Conservation (phyloP, 2,329 filamentous ascomycete species). For the Paecilomyces fulvus region DNA sequence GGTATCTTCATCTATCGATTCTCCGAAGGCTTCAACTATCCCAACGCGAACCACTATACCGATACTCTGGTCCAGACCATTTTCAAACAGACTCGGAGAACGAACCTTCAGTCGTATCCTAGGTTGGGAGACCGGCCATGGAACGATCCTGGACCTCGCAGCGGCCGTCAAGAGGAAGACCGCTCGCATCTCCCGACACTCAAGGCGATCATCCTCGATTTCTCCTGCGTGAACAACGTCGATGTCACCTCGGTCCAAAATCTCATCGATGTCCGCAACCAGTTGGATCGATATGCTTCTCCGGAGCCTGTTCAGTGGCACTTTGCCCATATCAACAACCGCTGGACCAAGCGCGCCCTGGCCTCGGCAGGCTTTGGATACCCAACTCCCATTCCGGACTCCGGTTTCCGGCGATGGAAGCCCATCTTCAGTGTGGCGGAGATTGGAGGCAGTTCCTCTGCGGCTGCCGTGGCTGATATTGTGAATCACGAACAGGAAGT, state of each 20-base stretch:
- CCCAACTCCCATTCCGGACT: constrained; percentile 51
- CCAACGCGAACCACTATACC: constrained; percentile 82
- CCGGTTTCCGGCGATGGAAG: constrained; percentile 65
- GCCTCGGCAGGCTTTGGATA: constrained; percentile 82
- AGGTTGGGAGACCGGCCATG: constrained; percentile 74
- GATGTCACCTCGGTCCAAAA: constrained; percentile 89
- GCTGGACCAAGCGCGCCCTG: constrained; percentile 88
- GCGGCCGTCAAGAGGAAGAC: constrained; percentile 43
- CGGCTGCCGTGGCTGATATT: constrained; percentile 58
- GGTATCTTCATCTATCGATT: constrained; percentile 96
- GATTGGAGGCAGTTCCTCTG: constrained; percentile 62
- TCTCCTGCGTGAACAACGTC: constrained; percentile 86
- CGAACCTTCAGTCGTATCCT: constrained; percentile 58
- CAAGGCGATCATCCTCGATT: constrained; percentile 87
- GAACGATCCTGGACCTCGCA: constrained; percentile 80
- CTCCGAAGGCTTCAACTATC: constrained; percentile 91
- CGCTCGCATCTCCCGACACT: constrained; percentile 55
- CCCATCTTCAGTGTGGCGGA: constrained; percentile 94
- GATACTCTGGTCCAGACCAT: constrained; percentile 67
- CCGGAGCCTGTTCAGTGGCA: constrained; percentile 90
- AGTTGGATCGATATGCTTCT: constrained; percentile 74
- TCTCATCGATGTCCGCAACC: constrained; percentile 88
- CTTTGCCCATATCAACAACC: constrained; percentile 85
- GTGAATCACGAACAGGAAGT: constrained; percentile 48
- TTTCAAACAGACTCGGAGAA: constrained; percentile 64